A percentile compares a stretch with the other conserved stretches of the same genome.
Evolutionary conservation across 371 early-diverging fungal genomes (phyloP).

Genomic region (Rhizopus delemar): DNA sequence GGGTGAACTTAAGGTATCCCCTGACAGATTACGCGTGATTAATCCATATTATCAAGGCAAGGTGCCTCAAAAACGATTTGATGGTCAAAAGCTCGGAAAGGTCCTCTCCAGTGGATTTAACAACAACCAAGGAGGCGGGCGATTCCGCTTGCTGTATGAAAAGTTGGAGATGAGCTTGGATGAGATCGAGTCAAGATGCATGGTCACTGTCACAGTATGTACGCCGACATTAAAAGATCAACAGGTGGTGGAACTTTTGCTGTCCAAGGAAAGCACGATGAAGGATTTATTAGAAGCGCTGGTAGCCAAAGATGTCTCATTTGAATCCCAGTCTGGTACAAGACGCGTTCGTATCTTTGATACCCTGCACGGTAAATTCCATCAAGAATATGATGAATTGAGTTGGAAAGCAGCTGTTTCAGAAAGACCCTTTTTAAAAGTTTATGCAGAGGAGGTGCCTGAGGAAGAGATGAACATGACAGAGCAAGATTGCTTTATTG

Average conservation of each 20-base stretch:
- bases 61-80: conserved; percentile 22
- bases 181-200: conserved; percentile 81
- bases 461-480: conserved; percentile 55
- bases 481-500: conserved; percentile 49
- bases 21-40: conserved; percentile 37
- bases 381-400: conserved; percentile 17
- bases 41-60: conserved; percentile 22
- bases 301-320: conserved; percentile 19
- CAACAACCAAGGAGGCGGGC: conserved; percentile 2
- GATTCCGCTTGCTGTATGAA: conserved; percentile 69
- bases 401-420: conserved; percentile 16
- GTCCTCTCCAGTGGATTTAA: conserved; percentile 16
- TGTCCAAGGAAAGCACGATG: conserved; percentile 28
- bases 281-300: conserved; percentile 26
- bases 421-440: conserved; percentile 8
- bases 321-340: conserved; percentile 11
- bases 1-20: conserved; percentile 25
- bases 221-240: conserved; percentile 42
- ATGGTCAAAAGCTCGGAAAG: conserved; percentile 27
- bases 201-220: conserved; percentile 59
- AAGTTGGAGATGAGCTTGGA: conserved; percentile 74
- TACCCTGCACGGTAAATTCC: conserved; percentile 21
- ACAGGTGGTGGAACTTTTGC: conserved; percentile 35
- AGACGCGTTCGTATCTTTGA: conserved; percentile 23
- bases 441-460: conserved; percentile 54